Conservation (phyloP, 2,329 filamentous ascomycete genomes). For the Pseudonectria foliicola region DNA sequence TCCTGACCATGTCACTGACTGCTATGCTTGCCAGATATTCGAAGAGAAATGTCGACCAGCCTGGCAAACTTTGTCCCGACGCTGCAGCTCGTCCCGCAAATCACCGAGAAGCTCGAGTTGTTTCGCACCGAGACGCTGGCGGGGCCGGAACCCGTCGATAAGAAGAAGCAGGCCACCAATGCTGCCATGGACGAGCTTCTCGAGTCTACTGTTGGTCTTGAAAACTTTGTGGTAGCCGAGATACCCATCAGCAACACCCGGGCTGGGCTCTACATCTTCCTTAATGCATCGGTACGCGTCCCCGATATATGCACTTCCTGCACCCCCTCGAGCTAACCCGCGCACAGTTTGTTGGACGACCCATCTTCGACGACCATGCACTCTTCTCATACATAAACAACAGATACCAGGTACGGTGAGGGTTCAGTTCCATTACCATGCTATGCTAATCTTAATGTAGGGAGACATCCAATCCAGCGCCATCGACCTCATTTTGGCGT, state of each 20-base stretch:
- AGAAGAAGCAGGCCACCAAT: conserved; percentile 42
- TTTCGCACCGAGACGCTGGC: conserved; percentile 52
- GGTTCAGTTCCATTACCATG: too few relatives aligned
- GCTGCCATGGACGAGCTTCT: conserved; percentile 49
- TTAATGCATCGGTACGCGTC: conserved; percentile 67
- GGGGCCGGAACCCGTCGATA: conserved; percentile 46
- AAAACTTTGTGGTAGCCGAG: conserved; percentile 52
- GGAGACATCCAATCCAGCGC: conserved; percentile 71
- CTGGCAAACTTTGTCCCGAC: conserved; percentile 50
- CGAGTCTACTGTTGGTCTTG: conserved; percentile 48
- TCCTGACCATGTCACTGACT: not conserved
- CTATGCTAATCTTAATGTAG: conserved; percentile 30
- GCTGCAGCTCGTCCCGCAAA: conserved; percentile 48
- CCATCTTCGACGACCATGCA: conserved; percentile 72
- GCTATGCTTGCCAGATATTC: conserved; percentile 28
- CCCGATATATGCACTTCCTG: not conserved
- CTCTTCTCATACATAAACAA: conserved; percentile 78
- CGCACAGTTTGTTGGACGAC: conserved; percentile 66
- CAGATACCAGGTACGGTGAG: conserved; percentile 65
- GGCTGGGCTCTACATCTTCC: conserved; percentile 76
- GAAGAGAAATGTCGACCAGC: conserved; percentile 43
- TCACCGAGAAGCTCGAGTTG: conserved; percentile 46
- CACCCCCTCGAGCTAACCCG: conserved; percentile 7
- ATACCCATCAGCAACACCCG: conserved; percentile 67
- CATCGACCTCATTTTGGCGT: conserved; percentile 76